Evolutionary conservation across 2,329 filamentous ascomycete genomes (phyloP).

Genomic region (Chaetomiaceae sp.): DNA sequence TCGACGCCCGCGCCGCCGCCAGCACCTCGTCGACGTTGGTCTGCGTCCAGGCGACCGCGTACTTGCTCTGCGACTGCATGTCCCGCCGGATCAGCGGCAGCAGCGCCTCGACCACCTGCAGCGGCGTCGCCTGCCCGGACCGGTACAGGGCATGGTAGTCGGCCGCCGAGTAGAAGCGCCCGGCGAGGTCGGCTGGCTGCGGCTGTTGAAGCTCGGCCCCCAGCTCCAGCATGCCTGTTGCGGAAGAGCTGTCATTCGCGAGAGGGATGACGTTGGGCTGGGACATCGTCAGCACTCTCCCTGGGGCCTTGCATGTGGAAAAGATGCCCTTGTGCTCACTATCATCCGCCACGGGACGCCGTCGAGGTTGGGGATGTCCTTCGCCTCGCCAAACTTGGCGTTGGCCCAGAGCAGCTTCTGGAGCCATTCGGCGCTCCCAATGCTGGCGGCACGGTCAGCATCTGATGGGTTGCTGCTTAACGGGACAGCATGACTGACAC

Average conservation of each 20-base stretch:
- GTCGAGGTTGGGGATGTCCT: conserved; percentile 41
- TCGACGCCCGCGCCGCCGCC: conserved; percentile 65
- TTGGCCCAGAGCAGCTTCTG: conserved; percentile 65
- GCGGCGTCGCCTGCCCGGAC: conserved; percentile 63
- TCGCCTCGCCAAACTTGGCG: conserved; percentile 48
- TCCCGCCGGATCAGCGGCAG: conserved; percentile 64
- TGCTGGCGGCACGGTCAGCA: conserved; percentile 34
- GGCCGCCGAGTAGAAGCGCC: conserved; percentile 60
- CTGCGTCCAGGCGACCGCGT: conserved; percentile 68
- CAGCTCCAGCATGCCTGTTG: conserved; percentile 34
- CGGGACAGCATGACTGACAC: conserved; percentile 22
- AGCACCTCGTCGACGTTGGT: conserved; percentile 56
- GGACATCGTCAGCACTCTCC: no score
- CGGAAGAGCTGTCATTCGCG: conserved; percentile 27
- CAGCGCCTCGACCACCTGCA: conserved; percentile 63
- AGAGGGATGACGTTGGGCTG: conserved; percentile 53
- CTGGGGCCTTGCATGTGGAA: no score
- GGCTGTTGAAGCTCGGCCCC: conserved; percentile 36
- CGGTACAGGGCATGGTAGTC: conserved; percentile 75
- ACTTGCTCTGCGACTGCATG: conserved; percentile 46
- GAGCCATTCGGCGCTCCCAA: conserved; percentile 54
- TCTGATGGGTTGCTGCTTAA: not conserved
- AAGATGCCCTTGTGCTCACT: conserved; percentile 30
- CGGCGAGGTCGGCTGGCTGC: conserved; percentile 36
- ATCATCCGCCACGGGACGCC: conserved; percentile 41